Conservation (phyloP, 116 monocot species). For the Trichopus zeylanicus region DNA sequence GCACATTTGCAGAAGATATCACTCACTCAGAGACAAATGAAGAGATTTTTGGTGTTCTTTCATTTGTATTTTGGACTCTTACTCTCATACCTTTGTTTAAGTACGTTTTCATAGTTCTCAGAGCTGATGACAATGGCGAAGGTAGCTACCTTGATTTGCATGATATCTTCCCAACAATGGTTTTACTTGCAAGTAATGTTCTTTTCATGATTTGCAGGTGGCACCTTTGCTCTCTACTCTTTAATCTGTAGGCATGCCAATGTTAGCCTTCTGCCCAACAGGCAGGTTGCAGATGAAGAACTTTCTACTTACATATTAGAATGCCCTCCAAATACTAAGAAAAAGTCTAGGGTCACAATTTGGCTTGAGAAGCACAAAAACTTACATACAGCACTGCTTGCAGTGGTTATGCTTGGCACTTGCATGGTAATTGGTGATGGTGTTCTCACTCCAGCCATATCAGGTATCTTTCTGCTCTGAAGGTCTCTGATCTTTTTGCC, state of each 20-base stretch:
- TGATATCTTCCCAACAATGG: neutral
- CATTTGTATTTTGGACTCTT: slow-evolving; percentile 96
- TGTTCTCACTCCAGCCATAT: slow-evolving; percentile 53
- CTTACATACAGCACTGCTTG: slow-evolving; percentile 58
- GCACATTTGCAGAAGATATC: slow-evolving; percentile 97
- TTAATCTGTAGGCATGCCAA: slow-evolving; percentile 87
- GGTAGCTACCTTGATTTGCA: slow-evolving; percentile 24
- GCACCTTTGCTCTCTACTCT: slow-evolving; percentile 91
- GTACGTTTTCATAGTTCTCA: slow-evolving; percentile 93
- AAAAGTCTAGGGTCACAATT: slow-evolving; percentile 33
- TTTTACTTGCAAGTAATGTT: neutral
- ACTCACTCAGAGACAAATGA: slow-evolving; percentile 92
- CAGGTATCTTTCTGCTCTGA: slow-evolving; percentile 9
- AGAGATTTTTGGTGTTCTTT: slow-evolving; percentile 87
- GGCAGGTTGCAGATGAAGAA: slow-evolving; percentile 87
- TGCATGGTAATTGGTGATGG: slow-evolving; percentile 99
- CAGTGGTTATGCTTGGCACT: slow-evolving; percentile 93
- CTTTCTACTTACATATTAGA: slow-evolving; percentile 86
- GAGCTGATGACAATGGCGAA: slow-evolving; percentile 97
- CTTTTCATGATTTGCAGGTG: slow-evolving; percentile 42
- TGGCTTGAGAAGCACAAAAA: slow-evolving; percentile 88
- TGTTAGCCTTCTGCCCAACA: slow-evolving; percentile 85
- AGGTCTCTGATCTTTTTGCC: neutral
- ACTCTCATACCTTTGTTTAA: slow-evolving; percentile 91
- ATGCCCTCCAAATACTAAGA: slow-evolving; percentile 41